Evolutionary conservation across 1,139 yeast species (phyloP), one percentile per base, ranked within the genome.

Genomic region (Magnusiomyces suaveolens): DNA sequence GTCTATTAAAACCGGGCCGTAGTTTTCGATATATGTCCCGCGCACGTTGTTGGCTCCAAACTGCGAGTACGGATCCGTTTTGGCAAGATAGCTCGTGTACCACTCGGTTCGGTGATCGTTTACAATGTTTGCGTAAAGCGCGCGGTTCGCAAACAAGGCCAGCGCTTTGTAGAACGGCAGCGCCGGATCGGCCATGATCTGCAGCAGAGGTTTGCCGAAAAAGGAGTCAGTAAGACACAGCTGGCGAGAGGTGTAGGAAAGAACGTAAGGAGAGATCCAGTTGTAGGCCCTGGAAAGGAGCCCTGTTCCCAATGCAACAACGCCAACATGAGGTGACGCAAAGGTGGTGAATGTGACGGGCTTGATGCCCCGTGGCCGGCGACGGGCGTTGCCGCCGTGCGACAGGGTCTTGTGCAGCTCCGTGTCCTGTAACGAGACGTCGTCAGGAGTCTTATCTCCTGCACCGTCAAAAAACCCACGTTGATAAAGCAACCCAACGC

Each of bases 291-390:
- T 68, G 12, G 75, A 72, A 1, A 75, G 66, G 53, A 75, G 59
- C 24, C 79, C 72, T 23, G 65, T 61, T 4, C 86, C 83, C 1
- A 92, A 85, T 20, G 84, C 82, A 54, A 80, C 70, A 0, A 79
- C 85, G 2, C 95, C 96, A 1, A 86, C 86, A 67, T 87, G 95
- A 0, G 96, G 96, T 0, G 88, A 74, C 62, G 92, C 85, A 63
- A 87, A 83, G 1, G 92, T 81, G 10, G 85, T 78, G 65, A 84
- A 85, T 60, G 59, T 60, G 44, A 66, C 64, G 8, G 74, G 74
- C 47, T 59, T 60, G 24, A 72, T 60, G 10, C 43, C 43, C 43
- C 43, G 43, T n/a, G 43, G 43, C 6, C 12, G 36, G 36, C 12
- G 12, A 6, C 6, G 12, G 12, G 36, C 12, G 6, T 29, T 29